Evolutionary conservation across 805 yeast species (phyloP), one percentile per base, ranked within the genome.

Genomic region (Spathaspora arborariae): DNA sequence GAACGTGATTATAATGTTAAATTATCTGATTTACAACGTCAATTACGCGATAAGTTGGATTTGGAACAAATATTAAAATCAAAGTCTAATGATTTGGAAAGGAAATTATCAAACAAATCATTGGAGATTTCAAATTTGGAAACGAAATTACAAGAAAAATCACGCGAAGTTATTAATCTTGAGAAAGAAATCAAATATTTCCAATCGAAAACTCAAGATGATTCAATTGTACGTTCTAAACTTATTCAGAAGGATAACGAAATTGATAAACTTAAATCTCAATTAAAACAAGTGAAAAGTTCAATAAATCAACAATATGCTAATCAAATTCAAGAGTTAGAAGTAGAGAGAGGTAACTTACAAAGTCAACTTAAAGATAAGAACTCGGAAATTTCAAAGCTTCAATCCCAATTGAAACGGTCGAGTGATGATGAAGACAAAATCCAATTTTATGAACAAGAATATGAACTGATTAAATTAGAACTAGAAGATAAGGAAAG

Each of bases 391-490:
- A 3, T 30, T 13, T 30, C 35, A 13, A n/a, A 20, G 15, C 19
- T 37, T 20, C 20, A 20, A n/a, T 5, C 24, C 9, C 26, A 20
- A 37, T 20, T 20, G 2, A 18, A 18, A 16, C 13, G 21, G 21
- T 37, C 40, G 4, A 18, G 22, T n/a, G 27, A 20, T 20, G 40
- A 37, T 19, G 26, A 19, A n/a, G 47, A 41, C 11, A 41, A 48
- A 18, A 26, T 39, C 7, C 35, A 24, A 16, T 47, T 47, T 33
- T 47, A 44, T 41, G 50, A 47, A 33, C 24, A n/a, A 27, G 50
- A 47, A 33, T 40, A 43, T 40, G 47, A 47, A 20, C 26, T 35
- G 27, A 27, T 47, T 13, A 38, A 47, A 19, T 16, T 20, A 2
- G 42, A 47, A 11, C 26, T 44, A 21, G 15, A 18, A 5, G 42